Conservation (phyloP, 257 asterid species). For the Ocimum tenuiflorum region DNA sequence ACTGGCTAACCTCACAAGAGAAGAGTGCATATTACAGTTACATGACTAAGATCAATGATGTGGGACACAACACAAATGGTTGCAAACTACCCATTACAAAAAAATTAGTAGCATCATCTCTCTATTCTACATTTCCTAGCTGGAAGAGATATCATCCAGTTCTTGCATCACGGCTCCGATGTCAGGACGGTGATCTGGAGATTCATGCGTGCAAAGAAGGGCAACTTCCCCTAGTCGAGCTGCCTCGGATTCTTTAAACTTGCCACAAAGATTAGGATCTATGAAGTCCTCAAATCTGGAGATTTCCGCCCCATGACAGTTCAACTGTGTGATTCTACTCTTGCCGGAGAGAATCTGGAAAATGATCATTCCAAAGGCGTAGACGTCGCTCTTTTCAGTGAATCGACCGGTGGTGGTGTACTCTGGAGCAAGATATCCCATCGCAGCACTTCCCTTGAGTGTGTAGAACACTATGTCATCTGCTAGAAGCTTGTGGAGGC, state of each 20-base stretch:
- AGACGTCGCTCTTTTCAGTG: constrained; percentile 84
- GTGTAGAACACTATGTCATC: constrained; percentile 82
- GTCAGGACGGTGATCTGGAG: constrained; percentile 59
- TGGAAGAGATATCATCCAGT: constrained; percentile 15
- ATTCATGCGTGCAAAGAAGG: constrained; percentile 73
- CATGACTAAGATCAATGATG: constrained; percentile 7
- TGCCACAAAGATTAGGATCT: constrained; percentile 51
- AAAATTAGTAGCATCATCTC: constrained; percentile 32
- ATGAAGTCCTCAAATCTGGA: constrained; percentile 63
- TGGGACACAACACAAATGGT: constrained; percentile 6
- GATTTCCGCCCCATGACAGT: constrained; percentile 67
- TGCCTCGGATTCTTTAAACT: constrained; percentile 72
- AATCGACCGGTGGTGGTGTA: constrained; percentile 82
- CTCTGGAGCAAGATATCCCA: constrained; percentile 95
- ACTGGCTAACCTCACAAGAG: constrained; percentile 13
- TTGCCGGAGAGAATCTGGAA: constrained; percentile 85
- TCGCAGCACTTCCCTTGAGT: constrained; percentile 86
- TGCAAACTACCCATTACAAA: constrained; percentile 19
- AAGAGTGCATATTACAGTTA: constrained; percentile 11
- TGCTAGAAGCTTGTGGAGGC: constrained; percentile 69
- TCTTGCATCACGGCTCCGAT: constrained; percentile 58
- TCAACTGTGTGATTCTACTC: constrained; percentile 52
- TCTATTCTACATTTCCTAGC: constrained; percentile 10
- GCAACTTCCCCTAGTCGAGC: constrained; percentile 73
- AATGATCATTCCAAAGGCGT: constrained; percentile 89